These are phyloP conservation scores for Mucor plumbeus DNA, from an alignment of 371 early-diverging fungal genomes.

Conservation along the genomic window DNA sequence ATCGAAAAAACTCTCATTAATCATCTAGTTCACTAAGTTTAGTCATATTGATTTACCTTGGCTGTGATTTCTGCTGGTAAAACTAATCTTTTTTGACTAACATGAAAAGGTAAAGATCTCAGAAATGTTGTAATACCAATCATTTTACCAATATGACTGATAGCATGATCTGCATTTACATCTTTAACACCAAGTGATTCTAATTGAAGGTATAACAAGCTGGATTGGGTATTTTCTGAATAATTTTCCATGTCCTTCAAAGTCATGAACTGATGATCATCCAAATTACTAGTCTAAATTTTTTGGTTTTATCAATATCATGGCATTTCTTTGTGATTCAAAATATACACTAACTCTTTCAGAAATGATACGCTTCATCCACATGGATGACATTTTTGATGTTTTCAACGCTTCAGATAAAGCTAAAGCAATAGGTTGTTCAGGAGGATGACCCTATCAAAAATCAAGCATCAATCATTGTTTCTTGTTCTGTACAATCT, in stretches of 20 bases:
- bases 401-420: constrained; percentile 56
- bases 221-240: constrained; percentile 87
- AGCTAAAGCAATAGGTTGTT: constrained; percentile 75
- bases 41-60: constrained; percentile 58
- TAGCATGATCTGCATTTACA: constrained; percentile 88
- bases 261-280: constrained; percentile 73
- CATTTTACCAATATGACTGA: constrained; percentile 90
- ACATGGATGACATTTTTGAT: constrained; percentile 60
- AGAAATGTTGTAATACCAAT: constrained; percentile 80
- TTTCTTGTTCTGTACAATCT: not conserved
- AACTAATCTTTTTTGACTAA: constrained; percentile 65
- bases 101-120: constrained; percentile 72
- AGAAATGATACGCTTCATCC: constrained; percentile 77
- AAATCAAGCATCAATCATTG: not conserved
- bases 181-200: constrained; percentile 85
- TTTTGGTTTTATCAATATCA: constrained; percentile 9
- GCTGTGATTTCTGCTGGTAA: constrained; percentile 80
- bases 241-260: constrained; percentile 84
- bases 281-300: constrained; percentile 63
- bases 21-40: not conserved
- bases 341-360: constrained; percentile 59
- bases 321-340: not conserved
- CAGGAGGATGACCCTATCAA: constrained; percentile 67
- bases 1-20: not conserved
- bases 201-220: constrained; percentile 84